These are phyloP conservation scores for Aureobasidium sp. DNA, from an alignment of 2,329 filamentous ascomycete genomes.

Conservation along the genomic window DNA sequence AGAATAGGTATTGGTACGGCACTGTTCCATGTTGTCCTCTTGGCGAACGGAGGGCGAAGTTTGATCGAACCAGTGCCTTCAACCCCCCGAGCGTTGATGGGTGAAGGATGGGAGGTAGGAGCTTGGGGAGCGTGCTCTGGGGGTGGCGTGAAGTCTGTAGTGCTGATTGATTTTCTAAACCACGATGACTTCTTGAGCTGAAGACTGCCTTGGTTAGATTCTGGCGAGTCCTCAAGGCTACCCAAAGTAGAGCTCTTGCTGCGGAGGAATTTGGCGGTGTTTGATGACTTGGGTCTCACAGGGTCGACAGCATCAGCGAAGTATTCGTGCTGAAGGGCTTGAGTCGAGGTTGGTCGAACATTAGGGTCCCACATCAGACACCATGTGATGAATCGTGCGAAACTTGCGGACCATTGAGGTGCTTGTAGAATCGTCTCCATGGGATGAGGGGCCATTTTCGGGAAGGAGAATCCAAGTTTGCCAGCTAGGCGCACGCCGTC, in stretches of 20 bases:
- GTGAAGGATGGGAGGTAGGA: conserved; percentile 31
- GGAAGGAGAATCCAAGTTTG: conserved; percentile 96
- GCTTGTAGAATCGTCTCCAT: conserved; percentile 88
- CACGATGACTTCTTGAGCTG: conserved; percentile 78
- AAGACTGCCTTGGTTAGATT: conserved; percentile 47
- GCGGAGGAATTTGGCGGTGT: conserved; percentile 71
- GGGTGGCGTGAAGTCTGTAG: conserved; percentile 62
- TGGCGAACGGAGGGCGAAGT: conserved; percentile 53
- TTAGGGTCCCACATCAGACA: conserved; percentile 99
- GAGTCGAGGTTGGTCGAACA: conserved; percentile 78
- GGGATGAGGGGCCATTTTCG: conserved; percentile 95
- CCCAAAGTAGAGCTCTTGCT: conserved; percentile 83
- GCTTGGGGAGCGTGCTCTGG: conserved; percentile 41
- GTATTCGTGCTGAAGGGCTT: conserved; percentile 93
- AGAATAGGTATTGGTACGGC: conserved; percentile 93
- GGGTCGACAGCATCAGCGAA: conserved; percentile 90
- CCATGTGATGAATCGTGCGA: conserved; percentile 94
- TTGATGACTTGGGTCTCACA: conserved; percentile 84
- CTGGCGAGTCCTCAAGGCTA: conserved; percentile 55
- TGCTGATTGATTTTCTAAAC: conserved; percentile 93
- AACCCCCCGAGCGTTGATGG: conserved; percentile 36
- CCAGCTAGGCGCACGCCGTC: conserved; percentile 87
- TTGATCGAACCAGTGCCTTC: conserved; percentile 41
- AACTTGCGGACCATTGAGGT: conserved; percentile 82
- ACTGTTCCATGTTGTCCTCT: conserved; percentile 91